phyloP scores from a whole-genome alignment of 2,329 filamentous ascomycete species.

The Fusarium multiceps region DNA sequence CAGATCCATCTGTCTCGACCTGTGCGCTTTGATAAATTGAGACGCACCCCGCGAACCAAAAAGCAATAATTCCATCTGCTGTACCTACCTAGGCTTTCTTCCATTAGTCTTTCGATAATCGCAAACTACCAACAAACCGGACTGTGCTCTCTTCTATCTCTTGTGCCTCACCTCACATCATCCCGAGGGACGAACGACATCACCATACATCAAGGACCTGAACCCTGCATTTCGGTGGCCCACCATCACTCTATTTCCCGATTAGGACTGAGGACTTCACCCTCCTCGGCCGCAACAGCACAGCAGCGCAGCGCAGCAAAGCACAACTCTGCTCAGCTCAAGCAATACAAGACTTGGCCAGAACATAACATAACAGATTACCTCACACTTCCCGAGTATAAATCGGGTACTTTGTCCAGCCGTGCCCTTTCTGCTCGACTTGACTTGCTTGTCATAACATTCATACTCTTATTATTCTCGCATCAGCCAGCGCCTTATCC shows the following conservation, averaged over 20 bases:
- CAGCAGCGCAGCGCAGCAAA: background rate
- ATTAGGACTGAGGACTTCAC: conserved; percentile 19
- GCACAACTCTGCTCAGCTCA: background rate
- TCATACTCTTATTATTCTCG: background rate
- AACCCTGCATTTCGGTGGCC: conserved; percentile 37
- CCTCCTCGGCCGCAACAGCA: conserved; percentile 5
- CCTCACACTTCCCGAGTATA: conserved; percentile 3
- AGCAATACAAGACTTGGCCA: conserved; percentile 12
- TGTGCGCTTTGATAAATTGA: conserved; percentile 30
- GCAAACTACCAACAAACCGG: background rate
- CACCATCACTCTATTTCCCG: conserved; percentile 26
- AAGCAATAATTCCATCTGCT: background rate
- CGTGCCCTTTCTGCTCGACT: conserved; percentile 4
- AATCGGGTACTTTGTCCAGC: conserved; percentile 28
- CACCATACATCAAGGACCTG: conserved; percentile 35
- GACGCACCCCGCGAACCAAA: conserved; percentile 13
- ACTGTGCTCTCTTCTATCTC: background rate
- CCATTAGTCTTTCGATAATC: background rate
- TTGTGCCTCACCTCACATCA: conserved; percentile 25
- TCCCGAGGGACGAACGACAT: conserved; percentile 35
- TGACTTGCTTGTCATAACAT: conserved; percentile 1
- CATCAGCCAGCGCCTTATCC: background rate
- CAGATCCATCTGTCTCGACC: conserved; percentile 7
- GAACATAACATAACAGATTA: background rate
- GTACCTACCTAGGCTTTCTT: background rate